Conservation (phyloP, 148 eudicot genomes). For the Nepenthes gracilis region DNA sequence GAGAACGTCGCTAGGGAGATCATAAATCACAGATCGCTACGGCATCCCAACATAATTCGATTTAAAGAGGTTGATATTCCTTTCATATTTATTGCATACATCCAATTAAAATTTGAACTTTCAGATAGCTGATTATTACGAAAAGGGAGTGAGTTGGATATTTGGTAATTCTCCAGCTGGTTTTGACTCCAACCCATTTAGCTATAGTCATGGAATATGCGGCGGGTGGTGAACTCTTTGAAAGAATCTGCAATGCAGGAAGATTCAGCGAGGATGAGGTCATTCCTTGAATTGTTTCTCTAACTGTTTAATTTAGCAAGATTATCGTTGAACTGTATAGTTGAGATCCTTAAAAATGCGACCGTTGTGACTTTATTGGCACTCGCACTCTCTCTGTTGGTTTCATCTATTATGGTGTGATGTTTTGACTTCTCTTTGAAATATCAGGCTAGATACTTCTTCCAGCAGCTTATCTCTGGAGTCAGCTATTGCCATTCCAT, state of each 20-base stretch:
- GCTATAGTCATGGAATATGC: conserved; percentile 96
- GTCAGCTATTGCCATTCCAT: conserved; percentile 76
- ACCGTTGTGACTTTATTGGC: too few relatives aligned
- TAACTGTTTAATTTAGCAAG: not conserved
- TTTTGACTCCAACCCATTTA: conserved; percentile 76
- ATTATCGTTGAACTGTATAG: not conserved
- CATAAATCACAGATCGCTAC: conserved; percentile 53
- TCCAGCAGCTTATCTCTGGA: conserved; percentile 83
- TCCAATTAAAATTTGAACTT: not conserved
- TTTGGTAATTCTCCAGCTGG: conserved; percentile 23
- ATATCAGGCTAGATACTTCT: conserved; percentile 75
- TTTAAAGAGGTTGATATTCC: conserved; percentile 45
- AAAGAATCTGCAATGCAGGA: conserved; percentile 53
- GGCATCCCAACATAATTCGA: conserved; percentile 63
- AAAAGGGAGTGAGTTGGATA: not conserved
- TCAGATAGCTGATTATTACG: not conserved
- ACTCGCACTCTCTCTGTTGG: not conserved
- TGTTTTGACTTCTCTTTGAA: conserved; percentile 5
- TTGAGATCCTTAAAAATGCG: not conserved
- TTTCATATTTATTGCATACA: not conserved
- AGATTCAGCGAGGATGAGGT: conserved; percentile 86
- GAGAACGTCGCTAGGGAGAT: conserved; percentile 67
- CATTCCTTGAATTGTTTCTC: conserved; percentile 3
- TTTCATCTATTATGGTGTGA: not conserved
- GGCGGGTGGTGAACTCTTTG: conserved; percentile 83